Conservation (phyloP, 495 filamentous ascomycete species). For the Amphirosellinia nigrospora region DNA sequence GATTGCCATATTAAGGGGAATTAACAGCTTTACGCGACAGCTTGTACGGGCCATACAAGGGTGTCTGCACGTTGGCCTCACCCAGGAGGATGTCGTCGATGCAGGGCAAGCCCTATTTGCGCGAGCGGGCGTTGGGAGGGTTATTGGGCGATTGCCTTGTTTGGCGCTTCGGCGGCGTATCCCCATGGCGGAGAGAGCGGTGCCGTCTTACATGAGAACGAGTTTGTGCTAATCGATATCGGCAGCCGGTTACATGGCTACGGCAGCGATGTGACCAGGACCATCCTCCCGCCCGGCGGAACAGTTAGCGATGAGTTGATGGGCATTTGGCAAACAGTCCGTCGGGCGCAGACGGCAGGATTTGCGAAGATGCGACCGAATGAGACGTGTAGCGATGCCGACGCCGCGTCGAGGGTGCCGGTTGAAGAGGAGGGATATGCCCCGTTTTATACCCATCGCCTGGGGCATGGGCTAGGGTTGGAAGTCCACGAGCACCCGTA, state of each 20-base stretch:
- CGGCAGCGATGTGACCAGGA: slow-evolving; percentile 39
- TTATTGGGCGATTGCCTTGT: slow-evolving; percentile 39
- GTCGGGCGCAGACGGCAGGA: slow-evolving; percentile 29
- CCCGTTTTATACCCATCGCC: slow-evolving; percentile 37
- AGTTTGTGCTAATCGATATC: slow-evolving; percentile 42
- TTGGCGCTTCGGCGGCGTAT: slow-evolving; percentile 35
- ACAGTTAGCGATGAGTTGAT: slow-evolving; percentile 31
- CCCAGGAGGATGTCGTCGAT: slow-evolving; percentile 31
- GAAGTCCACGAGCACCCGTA: slow-evolving; percentile 42
- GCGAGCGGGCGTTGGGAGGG: slow-evolving; percentile 34
- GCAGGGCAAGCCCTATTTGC: slow-evolving; percentile 31
- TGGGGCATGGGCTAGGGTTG: slow-evolving; percentile 38
- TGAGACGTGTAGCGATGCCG: slow-evolving; percentile 33
- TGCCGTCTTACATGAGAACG: slow-evolving; percentile 28
- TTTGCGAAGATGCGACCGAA: slow-evolving; percentile 30
- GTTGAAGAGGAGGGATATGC: slow-evolving; percentile 33
- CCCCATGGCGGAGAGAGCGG: slow-evolving; percentile 36
- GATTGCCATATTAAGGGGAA: slow-evolving; percentile 32
- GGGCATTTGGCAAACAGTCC: slow-evolving; percentile 36
- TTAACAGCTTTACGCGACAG: slow-evolving; percentile 35
- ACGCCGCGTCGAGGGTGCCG: slow-evolving; percentile 32
- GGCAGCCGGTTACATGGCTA: slow-evolving; percentile 37
- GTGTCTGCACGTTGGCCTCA: slow-evolving; percentile 36
- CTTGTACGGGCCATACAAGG: slow-evolving; percentile 34
- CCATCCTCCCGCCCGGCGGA: slow-evolving; percentile 31